A percentile compares a stretch with the other conserved stretches of the same genome.
These are phyloP conservation scores for Straminergon stramineum DNA, from an alignment of 225 moss, liverwort and hornwort species.

Conservation along the genomic window DNA sequence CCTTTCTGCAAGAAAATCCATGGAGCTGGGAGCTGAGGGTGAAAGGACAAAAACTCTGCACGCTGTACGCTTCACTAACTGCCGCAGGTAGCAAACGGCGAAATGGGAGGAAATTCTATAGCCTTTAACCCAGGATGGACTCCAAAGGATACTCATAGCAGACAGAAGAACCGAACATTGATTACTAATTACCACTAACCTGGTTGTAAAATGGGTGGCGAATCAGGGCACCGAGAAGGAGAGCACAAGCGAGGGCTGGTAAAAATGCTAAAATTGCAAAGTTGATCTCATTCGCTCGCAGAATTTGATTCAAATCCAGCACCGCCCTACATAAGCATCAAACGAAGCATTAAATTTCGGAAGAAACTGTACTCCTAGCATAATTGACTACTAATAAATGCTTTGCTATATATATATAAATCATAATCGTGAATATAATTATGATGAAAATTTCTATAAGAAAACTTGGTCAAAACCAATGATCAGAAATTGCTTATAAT, in stretches of 20 bases:
- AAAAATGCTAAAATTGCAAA: constrained; percentile 88
- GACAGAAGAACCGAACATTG: neutral
- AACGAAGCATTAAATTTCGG: neutral
- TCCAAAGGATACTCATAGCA: neutral
- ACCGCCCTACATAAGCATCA: constrained; percentile 50
- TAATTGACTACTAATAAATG: neutral
- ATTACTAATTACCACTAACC: constrained; percentile 8
- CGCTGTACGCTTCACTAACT: neutral
- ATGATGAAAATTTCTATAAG: neutral
- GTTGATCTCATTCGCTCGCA: constrained; percentile 97
- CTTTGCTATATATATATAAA: neutral
- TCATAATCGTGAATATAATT: neutral
- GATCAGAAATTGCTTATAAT: neutral
- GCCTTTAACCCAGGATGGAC: neutral
- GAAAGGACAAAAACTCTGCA: neutral
- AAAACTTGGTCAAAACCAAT: neutral
- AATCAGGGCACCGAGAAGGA: constrained; percentile 38
- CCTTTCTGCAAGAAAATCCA: constrained; percentile 35
- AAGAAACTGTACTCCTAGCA: neutral
- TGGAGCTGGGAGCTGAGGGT: neutral
- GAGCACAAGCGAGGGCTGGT: constrained; percentile 57
- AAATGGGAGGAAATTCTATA: neutral
- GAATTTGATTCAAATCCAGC: constrained; percentile 89
- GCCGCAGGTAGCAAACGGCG: neutral
- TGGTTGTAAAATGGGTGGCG: constrained; percentile 27